Percentiles rank a stretch among this genome's conserved stretches.
These are phyloP conservation scores for Neoscytalidium dimidiatum DNA, from an alignment of 2,329 filamentous ascomycete species.

Conservation along the genomic window DNA sequence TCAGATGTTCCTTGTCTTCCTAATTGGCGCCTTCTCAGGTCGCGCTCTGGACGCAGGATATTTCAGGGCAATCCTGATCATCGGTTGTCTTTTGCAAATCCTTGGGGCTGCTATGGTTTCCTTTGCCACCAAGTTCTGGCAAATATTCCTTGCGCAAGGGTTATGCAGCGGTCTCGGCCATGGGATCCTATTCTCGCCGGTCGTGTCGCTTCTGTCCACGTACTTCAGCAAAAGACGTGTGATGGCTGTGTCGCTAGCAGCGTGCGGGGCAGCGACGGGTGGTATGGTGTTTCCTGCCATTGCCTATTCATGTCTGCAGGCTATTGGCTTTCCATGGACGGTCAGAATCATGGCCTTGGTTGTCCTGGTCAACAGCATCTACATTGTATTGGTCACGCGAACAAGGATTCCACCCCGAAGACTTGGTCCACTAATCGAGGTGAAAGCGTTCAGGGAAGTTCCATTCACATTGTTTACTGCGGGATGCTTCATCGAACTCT, in stretches of 20 bases:
- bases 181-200: constrained; percentile 37
- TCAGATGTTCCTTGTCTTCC: constrained; percentile 54
- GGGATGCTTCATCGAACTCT: constrained; percentile 17
- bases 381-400: constrained; percentile 35
- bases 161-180: constrained; percentile 34
- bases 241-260: constrained; percentile 62
- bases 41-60: constrained; percentile 55
- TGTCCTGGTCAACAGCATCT: constrained; percentile 51
- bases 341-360: constrained; percentile 63
- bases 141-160: constrained; percentile 41
- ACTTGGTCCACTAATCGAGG: constrained; percentile 34
- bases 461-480: constrained; percentile 10
- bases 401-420: constrained; percentile 46
- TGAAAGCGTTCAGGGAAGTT: constrained; percentile 14
- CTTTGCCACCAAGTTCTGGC: constrained; percentile 51
- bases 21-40: constrained; percentile 53
- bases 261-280: constrained; percentile 62
- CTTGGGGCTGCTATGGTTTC: constrained; percentile 55
- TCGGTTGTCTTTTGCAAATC: constrained; percentile 47
- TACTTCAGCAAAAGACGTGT: constrained; percentile 61
- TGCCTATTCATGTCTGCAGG: constrained; percentile 55
- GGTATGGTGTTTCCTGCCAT: constrained; percentile 64
- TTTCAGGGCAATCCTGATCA: constrained; percentile 46
- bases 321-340: constrained; percentile 67
- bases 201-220: constrained; percentile 41